These are phyloP conservation scores for Colletotrichum echinochloae DNA, from an alignment of 2,329 filamentous ascomycete genomes.

Conservation along the genomic window DNA sequence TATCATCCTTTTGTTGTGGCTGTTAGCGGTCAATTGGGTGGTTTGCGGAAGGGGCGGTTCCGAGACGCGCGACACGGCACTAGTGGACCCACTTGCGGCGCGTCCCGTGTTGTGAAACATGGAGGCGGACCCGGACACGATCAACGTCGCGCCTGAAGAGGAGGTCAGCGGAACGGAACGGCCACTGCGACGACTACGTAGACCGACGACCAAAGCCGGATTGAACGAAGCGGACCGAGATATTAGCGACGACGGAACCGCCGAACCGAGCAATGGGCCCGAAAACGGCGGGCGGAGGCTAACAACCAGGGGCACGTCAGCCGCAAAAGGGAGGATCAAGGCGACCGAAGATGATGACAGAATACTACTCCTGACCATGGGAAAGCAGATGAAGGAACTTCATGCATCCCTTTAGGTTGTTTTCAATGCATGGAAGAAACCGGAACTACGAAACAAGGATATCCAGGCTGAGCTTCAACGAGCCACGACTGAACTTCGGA, in stretches of 20 bases:
- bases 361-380: background rate
- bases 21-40: background rate
- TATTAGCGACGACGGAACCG: background rate
- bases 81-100: constrained; percentile 1
- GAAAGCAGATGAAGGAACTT: background rate
- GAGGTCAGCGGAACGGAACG: background rate
- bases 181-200: background rate
- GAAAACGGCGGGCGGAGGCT: background rate
- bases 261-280: background rate
- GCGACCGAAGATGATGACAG: background rate
- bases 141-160: background rate
- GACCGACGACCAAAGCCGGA: background rate
- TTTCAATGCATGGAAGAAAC: background rate
- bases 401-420: background rate
- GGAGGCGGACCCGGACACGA: background rate
- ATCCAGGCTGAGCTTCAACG: background rate
- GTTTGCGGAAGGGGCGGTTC: background rate
- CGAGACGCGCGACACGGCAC: background rate
- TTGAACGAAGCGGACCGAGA: background rate
- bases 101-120: background rate
- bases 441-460: background rate
- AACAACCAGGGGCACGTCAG: background rate
- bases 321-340: background rate
- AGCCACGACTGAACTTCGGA: background rate
- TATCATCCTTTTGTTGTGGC: background rate